Evolutionary conservation across 305 asterid species (phyloP).

Genomic region (Ilex paraguariensis): DNA sequence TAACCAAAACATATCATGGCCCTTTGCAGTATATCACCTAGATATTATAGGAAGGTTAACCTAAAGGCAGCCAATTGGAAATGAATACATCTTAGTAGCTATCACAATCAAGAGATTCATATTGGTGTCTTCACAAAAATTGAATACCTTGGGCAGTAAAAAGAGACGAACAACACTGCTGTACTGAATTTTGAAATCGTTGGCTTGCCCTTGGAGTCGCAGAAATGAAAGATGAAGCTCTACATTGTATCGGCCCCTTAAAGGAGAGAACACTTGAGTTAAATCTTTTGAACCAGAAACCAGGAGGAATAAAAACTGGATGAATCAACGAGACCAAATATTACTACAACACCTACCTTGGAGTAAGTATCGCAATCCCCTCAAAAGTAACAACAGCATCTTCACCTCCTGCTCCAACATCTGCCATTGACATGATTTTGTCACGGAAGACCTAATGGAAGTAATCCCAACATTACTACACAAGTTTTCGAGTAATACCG

Average conservation of each 20-base stretch:
- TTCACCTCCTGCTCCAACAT: slow-evolving; percentile 96
- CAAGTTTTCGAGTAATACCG: neutral
- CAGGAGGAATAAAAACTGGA: slow-evolving; percentile 7
- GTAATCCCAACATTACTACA: neutral
- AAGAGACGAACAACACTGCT: slow-evolving; percentile 96
- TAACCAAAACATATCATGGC: too few relatives aligned
- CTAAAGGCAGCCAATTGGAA: too few relatives aligned
- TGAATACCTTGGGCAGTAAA: slow-evolving; percentile 83
- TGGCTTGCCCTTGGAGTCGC: slow-evolving; percentile 98
- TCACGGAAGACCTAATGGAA: slow-evolving; percentile 71
- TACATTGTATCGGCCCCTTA: slow-evolving; percentile 86
- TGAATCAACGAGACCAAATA: neutral
- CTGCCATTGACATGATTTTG: slow-evolving; percentile 89
- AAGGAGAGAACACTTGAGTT: slow-evolving; percentile 19
- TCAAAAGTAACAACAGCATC: slow-evolving; percentile 93
- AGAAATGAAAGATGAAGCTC: slow-evolving; percentile 95
- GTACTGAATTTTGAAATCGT: slow-evolving; percentile 95
- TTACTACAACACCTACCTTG: slow-evolving; percentile 52
- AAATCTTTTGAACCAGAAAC: slow-evolving; percentile 15
- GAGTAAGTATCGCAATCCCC: slow-evolving; percentile 88
- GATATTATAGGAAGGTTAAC: too few relatives aligned
- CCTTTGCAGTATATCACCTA: too few relatives aligned
- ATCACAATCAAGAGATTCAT: slow-evolving; percentile 2
- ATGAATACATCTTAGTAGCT: too few relatives aligned
- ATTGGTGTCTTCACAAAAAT: slow-evolving; percentile 7